Conservation (phyloP, 805 yeast species). For the Saturnispora hagleri region DNA sequence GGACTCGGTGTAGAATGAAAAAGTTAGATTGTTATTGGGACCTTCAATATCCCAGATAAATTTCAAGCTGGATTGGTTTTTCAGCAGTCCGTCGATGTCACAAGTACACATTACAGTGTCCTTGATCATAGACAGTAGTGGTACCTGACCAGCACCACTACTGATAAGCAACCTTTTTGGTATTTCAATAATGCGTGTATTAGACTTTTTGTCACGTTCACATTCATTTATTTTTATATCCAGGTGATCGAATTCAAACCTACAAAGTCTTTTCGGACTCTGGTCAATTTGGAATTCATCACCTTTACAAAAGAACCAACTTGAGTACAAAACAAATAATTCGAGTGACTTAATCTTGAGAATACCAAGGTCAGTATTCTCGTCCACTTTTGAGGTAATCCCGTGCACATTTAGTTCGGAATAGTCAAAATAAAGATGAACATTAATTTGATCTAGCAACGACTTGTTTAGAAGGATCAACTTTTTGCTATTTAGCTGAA, state of each 20-base stretch:
- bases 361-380: slow-evolving; percentile 1
- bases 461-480: not conserved
- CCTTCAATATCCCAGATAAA: slow-evolving; percentile 2
- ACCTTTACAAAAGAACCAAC: not conserved
- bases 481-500: not conserved
- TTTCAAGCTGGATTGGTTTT: not conserved
- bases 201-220: not conserved
- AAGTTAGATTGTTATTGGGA: not conserved
- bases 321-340: not conserved
- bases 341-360: slow-evolving; percentile 2
- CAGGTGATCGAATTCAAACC: not conserved
- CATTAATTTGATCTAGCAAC: not conserved
- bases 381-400: not conserved
- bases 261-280: not conserved
- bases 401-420: not conserved
- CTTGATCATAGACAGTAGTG: not conserved
- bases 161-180: not conserved
- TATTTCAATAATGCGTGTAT: not conserved
- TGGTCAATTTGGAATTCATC: not conserved
- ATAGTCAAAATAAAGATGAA: not conserved
- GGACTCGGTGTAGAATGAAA: not conserved
- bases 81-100: not conserved
- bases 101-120: not conserved
- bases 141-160: not conserved
- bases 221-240: not conserved